A percentile compares a stretch with the other conserved stretches of the same genome.
These are phyloP conservation scores for Knoxia roxburghii DNA, from an alignment of 257 asterid species.

Conservation along the genomic window DNA sequence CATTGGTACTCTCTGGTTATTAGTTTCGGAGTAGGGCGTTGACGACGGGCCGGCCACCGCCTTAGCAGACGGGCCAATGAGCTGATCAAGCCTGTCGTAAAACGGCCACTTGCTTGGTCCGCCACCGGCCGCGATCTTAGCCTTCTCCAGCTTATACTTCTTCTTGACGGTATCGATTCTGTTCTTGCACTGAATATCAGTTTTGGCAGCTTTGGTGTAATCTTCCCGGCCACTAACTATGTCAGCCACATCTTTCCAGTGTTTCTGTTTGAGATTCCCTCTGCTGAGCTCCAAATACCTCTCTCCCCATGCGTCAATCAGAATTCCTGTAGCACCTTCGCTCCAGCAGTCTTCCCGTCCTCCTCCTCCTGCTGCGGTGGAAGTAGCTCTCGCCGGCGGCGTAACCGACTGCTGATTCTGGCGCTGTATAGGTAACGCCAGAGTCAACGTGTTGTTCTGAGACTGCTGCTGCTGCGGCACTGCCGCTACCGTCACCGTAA, in stretches of 20 bases:
- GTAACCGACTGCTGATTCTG: constrained; percentile 20
- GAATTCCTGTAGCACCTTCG: constrained; percentile 73
- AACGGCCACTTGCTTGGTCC: constrained; percentile 73
- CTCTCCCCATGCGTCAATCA: constrained; percentile 88
- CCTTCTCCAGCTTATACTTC: constrained; percentile 83
- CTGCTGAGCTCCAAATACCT: constrained; percentile 73
- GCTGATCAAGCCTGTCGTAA: constrained; percentile 46
- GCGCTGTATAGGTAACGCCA: constrained; percentile 55
- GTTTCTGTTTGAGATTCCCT: constrained; percentile 83
- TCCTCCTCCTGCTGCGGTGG: constrained; percentile 32
- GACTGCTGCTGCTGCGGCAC: constrained; percentile 41
- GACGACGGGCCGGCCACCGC: constrained; percentile 17
- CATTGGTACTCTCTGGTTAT: constrained; percentile 28
- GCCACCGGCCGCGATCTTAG: constrained; percentile 55
- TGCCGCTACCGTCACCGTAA: constrained; percentile 69
- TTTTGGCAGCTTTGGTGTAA: constrained; percentile 50
- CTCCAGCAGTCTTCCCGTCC: constrained; percentile 94
- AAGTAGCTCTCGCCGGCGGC: constrained; percentile 24
- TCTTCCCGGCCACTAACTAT: constrained; percentile 56
- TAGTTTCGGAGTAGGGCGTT: not conserved
- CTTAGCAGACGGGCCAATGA: constrained; percentile 55
- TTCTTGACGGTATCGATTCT: constrained; percentile 90
- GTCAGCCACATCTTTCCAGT: constrained; percentile 89
- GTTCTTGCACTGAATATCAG: constrained; percentile 91
- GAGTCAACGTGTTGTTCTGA: constrained; percentile 31